These are phyloP conservation scores for Thermomyces lanuginosus DNA, from an alignment of 2,329 filamentous ascomycete species.

Conservation along the genomic window DNA sequence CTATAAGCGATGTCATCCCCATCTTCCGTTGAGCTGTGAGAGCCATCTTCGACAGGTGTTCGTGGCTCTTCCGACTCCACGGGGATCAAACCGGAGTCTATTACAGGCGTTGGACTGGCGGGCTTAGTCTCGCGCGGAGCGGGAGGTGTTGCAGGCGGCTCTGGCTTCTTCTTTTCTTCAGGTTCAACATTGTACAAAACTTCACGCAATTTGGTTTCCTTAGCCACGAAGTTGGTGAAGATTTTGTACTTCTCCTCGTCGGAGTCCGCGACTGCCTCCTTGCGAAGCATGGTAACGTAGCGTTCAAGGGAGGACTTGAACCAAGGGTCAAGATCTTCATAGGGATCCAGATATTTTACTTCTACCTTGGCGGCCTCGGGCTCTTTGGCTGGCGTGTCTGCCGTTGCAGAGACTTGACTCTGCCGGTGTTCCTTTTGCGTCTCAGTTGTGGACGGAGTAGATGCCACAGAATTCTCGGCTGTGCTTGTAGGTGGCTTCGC, in stretches of 20 bases:
- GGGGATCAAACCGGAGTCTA: slow-evolving; percentile 20
- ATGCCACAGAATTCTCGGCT: slow-evolving; percentile 1
- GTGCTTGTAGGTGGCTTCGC: slow-evolving; percentile 4
- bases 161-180: slow-evolving; percentile 9
- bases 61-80: slow-evolving; percentile 14
- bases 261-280: slow-evolving; percentile 31
- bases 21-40: slow-evolving; percentile 2
- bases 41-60: slow-evolving; percentile 7
- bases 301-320: slow-evolving; percentile 39
- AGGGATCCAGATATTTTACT: slow-evolving; percentile 25
- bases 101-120: slow-evolving; percentile 6
- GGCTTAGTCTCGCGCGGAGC: slow-evolving; percentile 2
- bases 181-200: slow-evolving; percentile 32
- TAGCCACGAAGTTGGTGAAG: slow-evolving; percentile 35
- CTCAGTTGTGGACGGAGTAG: slow-evolving; percentile 1
- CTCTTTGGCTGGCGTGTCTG: slow-evolving; percentile 3
- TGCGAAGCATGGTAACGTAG: slow-evolving; percentile 38
- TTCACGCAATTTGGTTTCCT: slow-evolving; percentile 32
- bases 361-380: slow-evolving; percentile 6
- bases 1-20: slow-evolving; percentile 30
- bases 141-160: background rate
- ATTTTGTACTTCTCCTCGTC: slow-evolving; percentile 38
- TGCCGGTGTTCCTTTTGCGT: background rate
- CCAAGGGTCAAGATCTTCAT: slow-evolving; percentile 40
- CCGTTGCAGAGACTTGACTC: background rate